Base-by-base conservation (phyloP, 83 land plant genomes). In the Picea abies region DNA sequence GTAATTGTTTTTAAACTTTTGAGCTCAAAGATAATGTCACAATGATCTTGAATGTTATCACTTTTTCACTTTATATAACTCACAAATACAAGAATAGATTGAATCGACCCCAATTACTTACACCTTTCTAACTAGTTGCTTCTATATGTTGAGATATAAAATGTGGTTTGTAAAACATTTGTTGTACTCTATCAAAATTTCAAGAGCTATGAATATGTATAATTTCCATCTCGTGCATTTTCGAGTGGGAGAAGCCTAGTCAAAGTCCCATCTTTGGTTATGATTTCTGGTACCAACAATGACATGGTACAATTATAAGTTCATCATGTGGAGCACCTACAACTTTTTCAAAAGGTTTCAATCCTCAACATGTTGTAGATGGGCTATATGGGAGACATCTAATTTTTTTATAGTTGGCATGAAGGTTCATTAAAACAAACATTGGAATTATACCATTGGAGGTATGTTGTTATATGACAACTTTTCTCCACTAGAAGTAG, bases 281-380 rank as follows among this genome's bases (percentile, higher is more conserved):
- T 69, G 90, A 88, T 82, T 89, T 86, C 79, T 89, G 91, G 91
- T 89, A 89, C 78, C 91, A 89, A 77, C 91, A 89, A 19, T 86
- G 89, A 6, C 89, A 84, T 69, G 84, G 84, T 71, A 87, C 84
- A 25, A 87, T 87, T 86, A 89, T 89, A 29, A 89, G 91, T 73
- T 86, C 89, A 9, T 89, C 91, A 3, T 89, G 91, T 89, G 91
- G 89, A 56, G 86, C 89, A 44, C 91, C 89, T 65, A 23, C 70
- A 49, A 89, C 89, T 12, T 89, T 87, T 77, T 87, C 91, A 17
- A 89, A 89, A 71, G 91, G 91, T 26, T 89, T 89, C 68, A 82
- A 82, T 72, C 89, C 86, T 23, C 56, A 66, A 39, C 82, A 89
- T 82, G 86, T 89, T 60, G 81, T 87, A n/a, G 82, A 89, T 63